Evolutionary conservation across 305 asterid genomes (phyloP).

Genomic region (Stenogyne calaminthoides): DNA sequence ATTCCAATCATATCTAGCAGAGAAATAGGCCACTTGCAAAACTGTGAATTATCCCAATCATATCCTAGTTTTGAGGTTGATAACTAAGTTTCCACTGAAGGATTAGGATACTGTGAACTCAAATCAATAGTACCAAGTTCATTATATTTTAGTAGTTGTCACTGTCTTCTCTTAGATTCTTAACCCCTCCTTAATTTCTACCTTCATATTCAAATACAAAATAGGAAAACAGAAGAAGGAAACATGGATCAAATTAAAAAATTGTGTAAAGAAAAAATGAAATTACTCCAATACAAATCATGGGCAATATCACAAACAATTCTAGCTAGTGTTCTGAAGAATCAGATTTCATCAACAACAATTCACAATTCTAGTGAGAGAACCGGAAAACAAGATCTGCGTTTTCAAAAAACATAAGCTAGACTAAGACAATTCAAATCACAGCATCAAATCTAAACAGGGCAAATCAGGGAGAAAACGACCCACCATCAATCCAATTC

Average conservation of each 20-base stretch:
- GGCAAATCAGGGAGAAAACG: background rate
- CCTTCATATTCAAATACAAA: conserved; percentile 7
- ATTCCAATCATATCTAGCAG: too few relatives aligned
- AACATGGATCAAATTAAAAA: conserved; percentile 26
- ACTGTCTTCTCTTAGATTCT: background rate
- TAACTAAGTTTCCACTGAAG: too few relatives aligned
- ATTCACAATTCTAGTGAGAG: conserved; percentile 7
- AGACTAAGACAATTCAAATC: conserved; percentile 32
- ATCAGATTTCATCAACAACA: conserved; percentile 27
- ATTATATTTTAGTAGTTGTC: background rate
- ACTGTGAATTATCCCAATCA: background rate
- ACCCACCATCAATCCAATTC: conserved; percentile 25
- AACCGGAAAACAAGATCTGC: conserved; percentile 31
- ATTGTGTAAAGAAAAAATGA: background rate
- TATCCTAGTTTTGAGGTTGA: too few relatives aligned
- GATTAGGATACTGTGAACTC: too few relatives aligned
- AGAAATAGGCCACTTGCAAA: background rate
- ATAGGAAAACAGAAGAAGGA: background rate
- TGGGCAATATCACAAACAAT: conserved; percentile 11
- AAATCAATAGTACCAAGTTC: too few relatives aligned
- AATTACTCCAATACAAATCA: background rate
- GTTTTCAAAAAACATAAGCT: background rate
- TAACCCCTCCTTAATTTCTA: conserved; percentile 5
- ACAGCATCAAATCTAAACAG: conserved; percentile 25
- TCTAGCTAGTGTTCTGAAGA: background rate